A percentile compares a stretch with the other conserved stretches of the same genome.
These are phyloP conservation scores for Alternaria brassicicola DNA, from an alignment of 2,329 filamentous ascomycete genomes.

Conservation along the genomic window DNA sequence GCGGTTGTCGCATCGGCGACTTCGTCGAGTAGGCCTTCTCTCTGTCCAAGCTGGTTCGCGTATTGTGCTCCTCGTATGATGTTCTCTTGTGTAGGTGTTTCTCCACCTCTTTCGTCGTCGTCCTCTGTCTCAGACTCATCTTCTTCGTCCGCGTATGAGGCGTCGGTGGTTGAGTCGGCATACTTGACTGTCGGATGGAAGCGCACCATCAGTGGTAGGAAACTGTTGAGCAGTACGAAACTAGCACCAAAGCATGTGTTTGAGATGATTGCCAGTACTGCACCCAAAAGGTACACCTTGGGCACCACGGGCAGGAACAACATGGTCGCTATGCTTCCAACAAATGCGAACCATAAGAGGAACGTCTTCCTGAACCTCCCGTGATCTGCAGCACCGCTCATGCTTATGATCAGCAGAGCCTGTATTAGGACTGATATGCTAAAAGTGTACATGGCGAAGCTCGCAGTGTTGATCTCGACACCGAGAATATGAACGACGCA, in stretches of 20 bases:
- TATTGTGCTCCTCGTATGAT: constrained; percentile 34
- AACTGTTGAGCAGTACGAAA: constrained; percentile 94
- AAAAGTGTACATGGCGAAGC: constrained; percentile 98
- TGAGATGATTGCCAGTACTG: constrained; percentile 82
- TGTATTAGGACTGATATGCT: constrained; percentile 89
- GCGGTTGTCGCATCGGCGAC: constrained; percentile 46
- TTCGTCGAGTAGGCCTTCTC: constrained; percentile 35
- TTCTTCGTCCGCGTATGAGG: constrained; percentile 34
- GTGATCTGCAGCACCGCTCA: constrained; percentile 95
- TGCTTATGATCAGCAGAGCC: constrained; percentile 89
- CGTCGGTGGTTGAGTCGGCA: constrained; percentile 28
- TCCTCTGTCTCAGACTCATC: constrained; percentile 34
- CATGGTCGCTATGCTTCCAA: constrained; percentile 85
- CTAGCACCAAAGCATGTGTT: constrained; percentile 95
- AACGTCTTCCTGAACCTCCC: constrained; percentile 86
- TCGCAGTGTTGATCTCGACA: constrained; percentile 89
- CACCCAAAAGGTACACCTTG: constrained; percentile 78
- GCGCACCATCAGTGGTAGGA: constrained; percentile 86
- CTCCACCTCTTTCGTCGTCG: constrained; percentile 15
- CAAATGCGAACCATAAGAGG: constrained; percentile 81
- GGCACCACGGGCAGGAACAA: constrained; percentile 80
- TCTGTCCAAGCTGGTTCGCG: constrained; percentile 33
- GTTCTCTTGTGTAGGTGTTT: constrained; percentile 24
- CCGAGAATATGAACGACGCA: constrained; percentile 85
- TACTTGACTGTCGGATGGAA: constrained; percentile 71